Conservation (phyloP, 148 eudicot genomes). For the Rhododendron kiyosumense region DNA sequence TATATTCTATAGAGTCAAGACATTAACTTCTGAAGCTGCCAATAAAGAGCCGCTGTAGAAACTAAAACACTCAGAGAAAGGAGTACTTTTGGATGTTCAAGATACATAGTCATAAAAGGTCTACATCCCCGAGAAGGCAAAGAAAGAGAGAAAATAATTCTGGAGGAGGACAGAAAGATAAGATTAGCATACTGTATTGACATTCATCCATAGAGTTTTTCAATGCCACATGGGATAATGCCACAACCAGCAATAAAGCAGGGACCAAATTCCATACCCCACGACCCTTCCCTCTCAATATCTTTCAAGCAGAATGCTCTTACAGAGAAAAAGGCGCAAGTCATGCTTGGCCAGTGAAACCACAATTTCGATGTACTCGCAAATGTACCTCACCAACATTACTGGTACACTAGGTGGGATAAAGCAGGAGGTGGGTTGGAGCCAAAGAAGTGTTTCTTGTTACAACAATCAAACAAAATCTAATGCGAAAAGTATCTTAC, state of each 20-base stretch:
- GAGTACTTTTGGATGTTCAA: no score
- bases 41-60: constrained; percentile 17
- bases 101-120: neutral
- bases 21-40: constrained; percentile 16
- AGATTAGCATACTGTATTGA: neutral
- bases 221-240: neutral
- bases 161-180: neutral
- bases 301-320: neutral
- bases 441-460: neutral
- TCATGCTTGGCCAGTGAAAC: neutral
- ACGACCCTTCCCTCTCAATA: neutral
- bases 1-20: no score
- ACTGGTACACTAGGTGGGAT: neutral
- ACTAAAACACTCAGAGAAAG: neutral
- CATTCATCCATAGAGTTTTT: neutral
- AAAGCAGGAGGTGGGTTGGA: neutral
- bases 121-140: neutral
- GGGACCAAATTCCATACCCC: neutral
- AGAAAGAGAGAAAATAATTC: neutral
- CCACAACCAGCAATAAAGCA: neutral
- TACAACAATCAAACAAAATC: neutral
- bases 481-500: constrained; percentile 36
- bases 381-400: neutral
- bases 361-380: neutral
- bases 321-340: neutral